phyloP scores from a whole-genome alignment of 768 basidiomycete genomes.

The Tricholomella constricta region DNA sequence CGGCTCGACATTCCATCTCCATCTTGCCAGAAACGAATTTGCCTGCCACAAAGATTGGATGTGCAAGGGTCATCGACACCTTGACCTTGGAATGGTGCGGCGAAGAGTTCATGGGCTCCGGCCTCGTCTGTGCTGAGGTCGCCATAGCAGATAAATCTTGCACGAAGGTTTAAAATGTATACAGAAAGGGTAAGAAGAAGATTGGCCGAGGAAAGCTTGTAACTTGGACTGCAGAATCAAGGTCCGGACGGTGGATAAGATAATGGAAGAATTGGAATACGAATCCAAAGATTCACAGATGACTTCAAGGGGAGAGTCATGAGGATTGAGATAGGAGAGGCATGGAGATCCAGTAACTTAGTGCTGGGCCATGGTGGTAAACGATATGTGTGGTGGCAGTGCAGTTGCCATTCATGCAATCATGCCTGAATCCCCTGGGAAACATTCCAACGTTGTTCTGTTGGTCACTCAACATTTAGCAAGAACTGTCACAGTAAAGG shows the following conservation, averaged over 20 bases:
- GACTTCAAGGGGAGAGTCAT: not conserved
- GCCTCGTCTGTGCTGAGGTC: slow-evolving; percentile 24
- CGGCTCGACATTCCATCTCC: slow-evolving; percentile 78
- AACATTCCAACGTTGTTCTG: no score
- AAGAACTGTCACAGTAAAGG: no score
- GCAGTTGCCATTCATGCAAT: slow-evolving; percentile 1
- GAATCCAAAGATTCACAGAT: slow-evolving; percentile 4
- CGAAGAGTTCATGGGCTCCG: slow-evolving; percentile 81
- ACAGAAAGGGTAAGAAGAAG: not conserved
- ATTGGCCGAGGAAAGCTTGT: not conserved
- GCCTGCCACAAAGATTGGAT: slow-evolving; percentile 67
- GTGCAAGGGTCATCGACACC: slow-evolving; percentile 60
- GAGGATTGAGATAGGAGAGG: not conserved
- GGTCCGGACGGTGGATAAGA: not conserved
- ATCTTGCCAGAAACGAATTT: slow-evolving; percentile 69
- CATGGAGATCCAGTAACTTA: slow-evolving; percentile 7
- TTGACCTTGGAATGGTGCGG: slow-evolving; percentile 79
- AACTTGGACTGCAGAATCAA: not conserved
- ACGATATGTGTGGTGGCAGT: slow-evolving; percentile 11
- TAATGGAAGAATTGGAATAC: not conserved
- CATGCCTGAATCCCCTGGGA: not conserved
- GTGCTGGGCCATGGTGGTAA: slow-evolving; percentile 13
- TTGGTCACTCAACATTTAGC: no score
- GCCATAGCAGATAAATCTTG: slow-evolving; percentile 1
- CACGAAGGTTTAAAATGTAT: not conserved